Conservation (phyloP, 1,284 basidiomycete genomes). For the Papiliotrema flavescens region DNA sequence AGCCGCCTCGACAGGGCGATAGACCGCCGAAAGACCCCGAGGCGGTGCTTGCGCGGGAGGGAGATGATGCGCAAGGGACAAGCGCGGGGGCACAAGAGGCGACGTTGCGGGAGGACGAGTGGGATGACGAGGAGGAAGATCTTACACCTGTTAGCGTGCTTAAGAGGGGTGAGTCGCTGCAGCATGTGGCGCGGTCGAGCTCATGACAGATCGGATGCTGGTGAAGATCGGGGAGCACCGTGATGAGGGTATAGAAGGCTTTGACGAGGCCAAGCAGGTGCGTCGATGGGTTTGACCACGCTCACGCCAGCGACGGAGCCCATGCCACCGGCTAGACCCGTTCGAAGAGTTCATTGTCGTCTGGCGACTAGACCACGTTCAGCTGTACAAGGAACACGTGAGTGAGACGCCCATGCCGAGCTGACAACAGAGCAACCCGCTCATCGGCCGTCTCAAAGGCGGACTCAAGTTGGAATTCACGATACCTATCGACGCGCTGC, state of each 20-base stretch:
- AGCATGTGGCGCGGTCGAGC: too few species aligned
- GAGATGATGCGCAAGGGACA: slow-evolving; percentile 35
- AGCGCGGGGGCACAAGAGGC: slow-evolving; percentile 36
- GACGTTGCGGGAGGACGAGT: slow-evolving; percentile 17
- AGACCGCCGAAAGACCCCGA: slow-evolving; percentile 34
- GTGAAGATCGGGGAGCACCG: slow-evolving; percentile 43
- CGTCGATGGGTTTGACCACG: background rate
- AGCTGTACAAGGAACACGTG: slow-evolving; percentile 45
- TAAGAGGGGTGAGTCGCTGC: slow-evolving; percentile 27
- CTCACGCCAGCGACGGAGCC: slow-evolving; percentile 28
- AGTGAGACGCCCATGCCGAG: background rate
- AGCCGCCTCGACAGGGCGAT: slow-evolving; percentile 30
- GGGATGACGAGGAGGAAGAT: slow-evolving; percentile 19
- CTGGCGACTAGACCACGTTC: slow-evolving; percentile 37
- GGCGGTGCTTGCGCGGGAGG: slow-evolving; percentile 36
- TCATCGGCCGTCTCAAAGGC: slow-evolving; percentile 29
- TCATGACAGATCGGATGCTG: slow-evolving; percentile 42
- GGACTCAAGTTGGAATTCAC: slow-evolving; percentile 40
- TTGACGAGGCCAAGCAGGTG: slow-evolving; percentile 39
- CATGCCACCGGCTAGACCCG: slow-evolving; percentile 35
- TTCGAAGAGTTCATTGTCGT: slow-evolving; percentile 45
- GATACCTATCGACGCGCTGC: slow-evolving; percentile 31
- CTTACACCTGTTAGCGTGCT: slow-evolving; percentile 30
- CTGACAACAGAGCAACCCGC: slow-evolving; percentile 18
- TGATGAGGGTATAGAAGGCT: slow-evolving; percentile 24